Base-by-base conservation (phyloP, 768 basidiomycete genomes). In the Infundibulicybe gibba region DNA sequence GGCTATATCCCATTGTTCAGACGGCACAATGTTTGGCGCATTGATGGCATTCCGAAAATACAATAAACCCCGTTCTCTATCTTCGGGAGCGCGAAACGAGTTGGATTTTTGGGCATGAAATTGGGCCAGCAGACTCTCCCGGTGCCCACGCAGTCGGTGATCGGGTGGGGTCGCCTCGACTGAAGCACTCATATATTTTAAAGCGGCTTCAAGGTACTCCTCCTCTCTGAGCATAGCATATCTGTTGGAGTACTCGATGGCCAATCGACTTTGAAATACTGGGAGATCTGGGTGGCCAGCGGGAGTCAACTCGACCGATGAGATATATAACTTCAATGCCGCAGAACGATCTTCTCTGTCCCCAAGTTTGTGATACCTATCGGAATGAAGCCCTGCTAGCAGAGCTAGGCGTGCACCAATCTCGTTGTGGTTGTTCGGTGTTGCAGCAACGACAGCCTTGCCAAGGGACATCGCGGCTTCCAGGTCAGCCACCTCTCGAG, bases 151-250 rank as follows among this genome's bases (percentile, higher is more conserved):
- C 15, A 30, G 37, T 13, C 34, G 35, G 37, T 43, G 42, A 30
- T 35, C 31, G 6, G 16, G n/a, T 11, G 45, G 39, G 15, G 39
- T 21, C 3, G 33, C 33, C 17, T 49, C 44, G 6, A 47, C 17
- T 1, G 40, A 43, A 42, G 44, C 44, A 6, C 43, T 25, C 10
- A 21, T 31, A 5, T 10, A 42, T 17, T 16, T 40, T 13, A 52
- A 42, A 40, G 47, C 47, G 16, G 39, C 11, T 41, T 52, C 47
- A 14, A 53, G 32, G 39, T 49, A 44, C 14, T 39, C 32, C 9
- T 46, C 16, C 17, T 46, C 38, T 2, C 41, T 44, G 17, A 49
- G 20, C 16, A 38, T 32, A n/a, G 35, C 31, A 44, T 42, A 49
- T 8, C 32, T 19, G 20, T 21, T 12, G n/a, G 32, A 42, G 17